These are phyloP conservation scores for Colletotrichum tanaceti DNA, from an alignment of 2,329 filamentous ascomycete genomes.

Conservation along the genomic window DNA sequence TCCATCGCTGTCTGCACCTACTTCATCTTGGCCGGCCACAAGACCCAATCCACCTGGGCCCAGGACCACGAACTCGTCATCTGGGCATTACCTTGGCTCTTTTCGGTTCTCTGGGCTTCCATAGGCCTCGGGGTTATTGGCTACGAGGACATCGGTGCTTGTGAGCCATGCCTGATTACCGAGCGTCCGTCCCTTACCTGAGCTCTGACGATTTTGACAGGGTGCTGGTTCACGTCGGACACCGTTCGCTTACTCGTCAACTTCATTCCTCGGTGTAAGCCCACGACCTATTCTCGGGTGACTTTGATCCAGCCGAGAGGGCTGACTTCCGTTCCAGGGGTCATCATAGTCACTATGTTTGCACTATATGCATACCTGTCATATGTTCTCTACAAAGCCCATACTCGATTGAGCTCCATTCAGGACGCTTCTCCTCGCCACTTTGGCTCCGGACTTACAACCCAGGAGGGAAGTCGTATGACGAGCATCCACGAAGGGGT, in stretches of 20 bases:
- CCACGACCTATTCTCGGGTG: too few species aligned
- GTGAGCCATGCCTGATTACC: conserved; percentile 21
- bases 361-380: conserved; percentile 54
- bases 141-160: conserved; percentile 51
- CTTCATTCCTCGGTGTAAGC: conserved; percentile 53
- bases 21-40: conserved; percentile 54
- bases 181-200: too few species aligned
- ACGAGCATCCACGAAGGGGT: conserved; percentile 9
- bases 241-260: conserved; percentile 53
- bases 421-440: conserved; percentile 39
- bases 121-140: conserved; percentile 47
- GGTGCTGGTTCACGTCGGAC: conserved; percentile 57
- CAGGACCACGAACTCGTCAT: conserved; percentile 50
- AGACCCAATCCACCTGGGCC: conserved; percentile 51
- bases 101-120: conserved; percentile 51
- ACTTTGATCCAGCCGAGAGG: neutral
- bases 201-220: neutral
- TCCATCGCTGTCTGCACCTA: conserved; percentile 56
- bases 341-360: conserved; percentile 54
- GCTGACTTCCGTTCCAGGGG: conserved; percentile 39
- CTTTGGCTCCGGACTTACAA: conserved; percentile 2
- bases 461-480: conserved; percentile 3
- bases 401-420: conserved; percentile 49
- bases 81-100: conserved; percentile 52
- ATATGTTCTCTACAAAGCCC: conserved; percentile 53